Conservation (phyloP, 768 basidiomycete species). For the Hebeloma cylindrosporum region DNA sequence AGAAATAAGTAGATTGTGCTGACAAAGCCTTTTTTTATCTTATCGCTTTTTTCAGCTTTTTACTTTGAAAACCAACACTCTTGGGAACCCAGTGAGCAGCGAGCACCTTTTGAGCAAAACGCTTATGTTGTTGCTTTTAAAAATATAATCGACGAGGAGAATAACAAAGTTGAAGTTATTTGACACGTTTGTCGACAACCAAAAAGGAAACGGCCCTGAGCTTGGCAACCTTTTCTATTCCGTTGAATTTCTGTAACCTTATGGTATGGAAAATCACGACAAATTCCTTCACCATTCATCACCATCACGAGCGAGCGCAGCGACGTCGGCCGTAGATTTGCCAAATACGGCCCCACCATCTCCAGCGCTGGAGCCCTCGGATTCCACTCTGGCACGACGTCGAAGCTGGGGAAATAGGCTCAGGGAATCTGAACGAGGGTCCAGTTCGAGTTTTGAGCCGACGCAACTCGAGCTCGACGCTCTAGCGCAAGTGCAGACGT, state of each 20-base stretch:
- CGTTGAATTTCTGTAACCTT: conserved; percentile 57
- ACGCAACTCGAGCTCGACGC: conserved; percentile 37
- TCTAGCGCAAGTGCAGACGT: conserved; percentile 9
- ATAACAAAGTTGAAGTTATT: not conserved
- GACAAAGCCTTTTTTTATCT: not conserved
- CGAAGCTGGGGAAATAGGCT: conserved; percentile 58
- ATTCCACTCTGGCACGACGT: conserved; percentile 48
- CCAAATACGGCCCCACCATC: conserved; percentile 49
- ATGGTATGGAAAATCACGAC: conserved; percentile 38
- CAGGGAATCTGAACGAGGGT: conserved; percentile 8
- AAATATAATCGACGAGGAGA: too few species aligned
- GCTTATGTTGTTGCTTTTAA: too few species aligned
- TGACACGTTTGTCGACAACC: conserved; percentile 6
- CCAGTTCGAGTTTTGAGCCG: conserved; percentile 42
- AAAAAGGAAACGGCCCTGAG: not conserved
- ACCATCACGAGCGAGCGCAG: conserved; percentile 33
- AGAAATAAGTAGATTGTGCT: too few species aligned
- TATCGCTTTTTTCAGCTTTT: not conserved
- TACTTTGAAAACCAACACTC: too few species aligned
- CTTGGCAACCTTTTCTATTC: too few species aligned
- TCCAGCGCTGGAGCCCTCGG: conserved; percentile 55
- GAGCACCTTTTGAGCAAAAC: too few species aligned
- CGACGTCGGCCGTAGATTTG: conserved; percentile 60
- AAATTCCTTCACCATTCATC: conserved; percentile 32
- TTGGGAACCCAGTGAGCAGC: not conserved